Conservation (phyloP, 108 stramenopile genomes). For the Cylindrotheca closterium region DNA sequence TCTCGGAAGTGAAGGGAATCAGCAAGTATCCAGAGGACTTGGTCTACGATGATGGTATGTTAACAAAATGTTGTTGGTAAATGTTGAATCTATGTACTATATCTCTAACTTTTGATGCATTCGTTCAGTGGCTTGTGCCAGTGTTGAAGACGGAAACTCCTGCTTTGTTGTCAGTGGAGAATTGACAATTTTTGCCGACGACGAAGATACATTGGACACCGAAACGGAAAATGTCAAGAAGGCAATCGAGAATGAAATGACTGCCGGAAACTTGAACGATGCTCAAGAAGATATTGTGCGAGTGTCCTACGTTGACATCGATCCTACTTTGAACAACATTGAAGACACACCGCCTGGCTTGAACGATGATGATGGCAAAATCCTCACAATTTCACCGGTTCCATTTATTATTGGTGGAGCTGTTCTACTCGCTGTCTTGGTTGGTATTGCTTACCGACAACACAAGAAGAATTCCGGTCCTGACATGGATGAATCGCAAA, state of each 20-base stretch:
- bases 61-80: neutral
- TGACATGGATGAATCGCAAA: neutral
- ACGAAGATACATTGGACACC: conserved; percentile 5
- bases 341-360: neutral
- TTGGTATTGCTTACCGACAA: conserved; percentile 21
- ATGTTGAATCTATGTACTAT: neutral
- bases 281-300: conserved; percentile 8
- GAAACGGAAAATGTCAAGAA: neutral
- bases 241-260: conserved; percentile 24
- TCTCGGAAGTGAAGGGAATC: conserved; percentile 28
- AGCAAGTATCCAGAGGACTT: conserved; percentile 26
- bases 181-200: conserved; percentile 15
- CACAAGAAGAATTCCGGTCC: neutral
- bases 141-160: conserved; percentile 3
- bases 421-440: conserved; percentile 17
- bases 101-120: neutral
- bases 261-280: conserved; percentile 14
- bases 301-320: conserved; percentile 21
- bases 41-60: conserved; percentile 26
- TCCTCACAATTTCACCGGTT: conserved; percentile 3
- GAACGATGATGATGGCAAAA: neutral
- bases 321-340: neutral
- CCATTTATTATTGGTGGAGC: conserved; percentile 18
- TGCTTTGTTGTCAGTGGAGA: conserved; percentile 30
- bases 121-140: conserved; percentile 1